Evolutionary conservation across 768 basidiomycete species (phyloP).

Genomic region (Pulveroboletus sp.): DNA sequence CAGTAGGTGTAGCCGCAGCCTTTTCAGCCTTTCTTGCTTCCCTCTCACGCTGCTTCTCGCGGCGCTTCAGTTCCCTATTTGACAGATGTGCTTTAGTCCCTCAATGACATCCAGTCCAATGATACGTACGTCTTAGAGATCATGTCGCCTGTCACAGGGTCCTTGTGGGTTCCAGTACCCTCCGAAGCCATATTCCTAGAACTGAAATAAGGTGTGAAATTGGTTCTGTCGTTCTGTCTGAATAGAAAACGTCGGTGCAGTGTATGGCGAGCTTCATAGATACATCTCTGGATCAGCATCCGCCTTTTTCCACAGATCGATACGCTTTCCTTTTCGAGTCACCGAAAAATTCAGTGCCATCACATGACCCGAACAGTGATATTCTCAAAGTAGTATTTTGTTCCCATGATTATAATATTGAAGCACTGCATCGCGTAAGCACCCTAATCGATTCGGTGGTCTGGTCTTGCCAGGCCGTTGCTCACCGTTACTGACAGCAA

Average conservation of each 20-base stretch:
- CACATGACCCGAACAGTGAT: background rate
- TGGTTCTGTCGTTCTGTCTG: background rate
- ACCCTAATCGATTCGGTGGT: conserved; percentile 25
- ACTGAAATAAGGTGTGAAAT: conserved; percentile 1
- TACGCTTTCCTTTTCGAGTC: conserved; percentile 28
- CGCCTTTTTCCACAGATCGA: conserved; percentile 16
- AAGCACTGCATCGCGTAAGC: conserved; percentile 24
- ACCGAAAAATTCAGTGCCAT: conserved; percentile 6
- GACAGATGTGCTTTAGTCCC: conserved; percentile 21
- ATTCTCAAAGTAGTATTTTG: background rate
- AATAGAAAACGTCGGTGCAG: conserved; percentile 6
- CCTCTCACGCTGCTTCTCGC: conserved; percentile 74
- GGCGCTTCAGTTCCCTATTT: conserved; percentile 86
- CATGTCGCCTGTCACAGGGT: conserved; percentile 92
- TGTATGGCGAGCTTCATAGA: conserved; percentile 5
- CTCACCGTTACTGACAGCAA: conserved; percentile 17
- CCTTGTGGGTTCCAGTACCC: conserved; percentile 44
- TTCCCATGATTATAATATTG: conserved; percentile 13
- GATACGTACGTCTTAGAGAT: conserved; percentile 86
- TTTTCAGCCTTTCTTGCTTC: conserved; percentile 76
- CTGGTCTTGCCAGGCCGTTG: conserved; percentile 8
- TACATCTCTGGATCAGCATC: conserved; percentile 27
- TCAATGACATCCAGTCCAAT: conserved; percentile 10
- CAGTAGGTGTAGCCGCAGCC: conserved; percentile 45
- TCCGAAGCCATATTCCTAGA: conserved; percentile 38